Conservation (phyloP, 2,329 filamentous ascomycete species). For the Neopestalotiopsis rosae region DNA sequence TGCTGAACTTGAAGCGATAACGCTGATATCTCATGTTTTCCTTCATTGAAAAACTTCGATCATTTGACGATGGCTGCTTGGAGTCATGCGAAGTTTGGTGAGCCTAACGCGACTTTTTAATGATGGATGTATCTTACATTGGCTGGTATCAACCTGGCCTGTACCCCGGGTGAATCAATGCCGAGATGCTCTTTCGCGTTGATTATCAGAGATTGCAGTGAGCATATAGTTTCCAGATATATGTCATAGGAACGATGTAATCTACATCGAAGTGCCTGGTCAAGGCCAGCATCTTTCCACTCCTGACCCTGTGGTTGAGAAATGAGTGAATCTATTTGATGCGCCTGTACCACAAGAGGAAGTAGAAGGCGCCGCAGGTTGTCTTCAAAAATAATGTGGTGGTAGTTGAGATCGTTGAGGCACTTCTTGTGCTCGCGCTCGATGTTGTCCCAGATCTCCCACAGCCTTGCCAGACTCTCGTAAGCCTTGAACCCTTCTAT, state of each 20-base stretch:
- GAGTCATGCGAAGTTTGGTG: too few species aligned
- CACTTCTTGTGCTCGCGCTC: not conserved
- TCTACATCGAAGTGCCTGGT: not conserved
- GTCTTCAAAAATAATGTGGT: not conserved
- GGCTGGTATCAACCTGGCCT: not conserved
- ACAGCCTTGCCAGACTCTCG: not conserved
- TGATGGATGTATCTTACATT: not conserved
- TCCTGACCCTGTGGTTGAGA: not conserved
- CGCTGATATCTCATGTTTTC: not conserved
- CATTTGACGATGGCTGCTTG: not conserved
- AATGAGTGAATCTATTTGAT: not conserved
- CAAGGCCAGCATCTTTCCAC: not conserved
- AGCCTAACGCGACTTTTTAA: not conserved
- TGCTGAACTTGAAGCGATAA: not conserved
- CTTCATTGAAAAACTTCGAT: not conserved
- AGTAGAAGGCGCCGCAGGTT: not conserved
- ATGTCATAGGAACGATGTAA: not conserved
- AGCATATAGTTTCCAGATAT: too few species aligned
- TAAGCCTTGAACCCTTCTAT: not conserved
- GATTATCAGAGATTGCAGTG: too few species aligned
- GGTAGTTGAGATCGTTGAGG: not conserved
- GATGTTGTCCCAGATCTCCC: not conserved
- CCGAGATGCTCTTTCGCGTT: not conserved
- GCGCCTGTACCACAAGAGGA: not conserved
- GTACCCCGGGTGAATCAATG: not conserved